Percentiles rank a stretch among this genome's conserved stretches.
Evolutionary conservation across 139 green algal genomes (phyloP).

Genomic region (Asterochloris sp.): DNA sequence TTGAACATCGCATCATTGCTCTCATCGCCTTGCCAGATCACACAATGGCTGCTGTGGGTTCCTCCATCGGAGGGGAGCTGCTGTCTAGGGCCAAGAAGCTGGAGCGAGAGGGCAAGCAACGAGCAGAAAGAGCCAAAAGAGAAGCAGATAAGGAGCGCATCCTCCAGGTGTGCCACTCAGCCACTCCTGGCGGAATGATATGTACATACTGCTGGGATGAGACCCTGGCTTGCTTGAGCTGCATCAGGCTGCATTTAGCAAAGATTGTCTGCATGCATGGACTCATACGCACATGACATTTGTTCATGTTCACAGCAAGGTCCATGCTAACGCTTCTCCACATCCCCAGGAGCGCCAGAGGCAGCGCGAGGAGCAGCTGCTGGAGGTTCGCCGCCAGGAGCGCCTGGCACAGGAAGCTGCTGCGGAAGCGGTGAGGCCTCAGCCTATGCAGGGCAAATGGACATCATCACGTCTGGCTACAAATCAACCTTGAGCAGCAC

Average conservation of each 20-base stretch:
- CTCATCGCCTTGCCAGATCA: too few relatives aligned
- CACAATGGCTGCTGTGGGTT: too few relatives aligned
- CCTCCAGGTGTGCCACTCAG: conserved; percentile 6
- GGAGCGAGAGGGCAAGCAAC: conserved; percentile 28
- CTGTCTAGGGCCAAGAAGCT: conserved; percentile 34
- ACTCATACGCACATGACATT: too few relatives aligned
- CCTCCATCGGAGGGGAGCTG: conserved; percentile 24
- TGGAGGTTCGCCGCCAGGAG: conserved; percentile 32
- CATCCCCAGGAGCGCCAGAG: conserved; percentile 13
- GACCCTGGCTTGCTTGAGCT: too few relatives aligned
- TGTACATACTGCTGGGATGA: too few relatives aligned
- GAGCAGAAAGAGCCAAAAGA: conserved; percentile 29
- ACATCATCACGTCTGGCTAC: background rate
- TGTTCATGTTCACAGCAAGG: too few relatives aligned
- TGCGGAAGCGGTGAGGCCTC: conserved; percentile 30
- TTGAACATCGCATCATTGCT: too few relatives aligned
- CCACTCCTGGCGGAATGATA: too few relatives aligned
- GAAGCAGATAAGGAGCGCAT: conserved; percentile 42
- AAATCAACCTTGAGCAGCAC: background rate
- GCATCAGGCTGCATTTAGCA: too few relatives aligned
- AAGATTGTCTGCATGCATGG: too few relatives aligned
- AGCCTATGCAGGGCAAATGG: background rate
- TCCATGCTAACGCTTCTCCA: too few relatives aligned
- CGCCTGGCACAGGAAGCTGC: conserved; percentile 31
- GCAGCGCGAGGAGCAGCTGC: conserved; percentile 29